A percentile compares a stretch with the other conserved stretches of the same genome.
These are phyloP conservation scores for Ascochyta rabiei DNA, from an alignment of 2,329 filamentous ascomycete species.

Conservation along the genomic window DNA sequence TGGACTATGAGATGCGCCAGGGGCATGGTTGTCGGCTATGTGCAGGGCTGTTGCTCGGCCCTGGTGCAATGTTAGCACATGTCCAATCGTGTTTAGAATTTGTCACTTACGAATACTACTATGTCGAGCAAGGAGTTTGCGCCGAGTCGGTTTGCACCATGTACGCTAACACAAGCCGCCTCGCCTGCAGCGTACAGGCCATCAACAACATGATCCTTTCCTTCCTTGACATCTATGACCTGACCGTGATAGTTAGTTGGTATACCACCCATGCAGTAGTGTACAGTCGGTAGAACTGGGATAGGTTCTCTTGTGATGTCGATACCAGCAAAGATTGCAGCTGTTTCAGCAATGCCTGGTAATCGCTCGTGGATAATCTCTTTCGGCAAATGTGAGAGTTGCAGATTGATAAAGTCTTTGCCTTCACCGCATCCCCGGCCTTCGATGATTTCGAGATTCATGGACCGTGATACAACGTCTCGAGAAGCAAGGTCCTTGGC, in stretches of 20 bases:
- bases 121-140: slow-evolving; percentile 58
- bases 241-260: slow-evolving; percentile 58
- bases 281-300: slow-evolving; percentile 58
- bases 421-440: slow-evolving; percentile 54
- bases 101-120: slow-evolving; percentile 52
- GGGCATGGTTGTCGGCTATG: slow-evolving; percentile 49
- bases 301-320: slow-evolving; percentile 58
- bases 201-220: slow-evolving; percentile 51
- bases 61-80: slow-evolving; percentile 15
- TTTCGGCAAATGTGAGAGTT: slow-evolving; percentile 55
- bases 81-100: background rate
- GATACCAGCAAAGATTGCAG: slow-evolving; percentile 57
- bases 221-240: slow-evolving; percentile 49
- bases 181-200: slow-evolving; percentile 58
- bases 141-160: slow-evolving; percentile 56
- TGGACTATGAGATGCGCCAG: slow-evolving; percentile 44
- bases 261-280: slow-evolving; percentile 60
- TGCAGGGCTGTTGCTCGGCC: slow-evolving; percentile 54
- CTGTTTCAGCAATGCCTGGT: slow-evolving; percentile 59
- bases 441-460: slow-evolving; percentile 58
- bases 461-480: slow-evolving; percentile 56
- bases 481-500: slow-evolving; percentile 57
- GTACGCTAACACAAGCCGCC: slow-evolving; percentile 56
- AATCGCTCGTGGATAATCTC: slow-evolving; percentile 56
- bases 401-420: slow-evolving; percentile 57